Base-by-base conservation (phyloP, 2,329 filamentous ascomycete genomes). In the Fusarium sarcochroum region DNA sequence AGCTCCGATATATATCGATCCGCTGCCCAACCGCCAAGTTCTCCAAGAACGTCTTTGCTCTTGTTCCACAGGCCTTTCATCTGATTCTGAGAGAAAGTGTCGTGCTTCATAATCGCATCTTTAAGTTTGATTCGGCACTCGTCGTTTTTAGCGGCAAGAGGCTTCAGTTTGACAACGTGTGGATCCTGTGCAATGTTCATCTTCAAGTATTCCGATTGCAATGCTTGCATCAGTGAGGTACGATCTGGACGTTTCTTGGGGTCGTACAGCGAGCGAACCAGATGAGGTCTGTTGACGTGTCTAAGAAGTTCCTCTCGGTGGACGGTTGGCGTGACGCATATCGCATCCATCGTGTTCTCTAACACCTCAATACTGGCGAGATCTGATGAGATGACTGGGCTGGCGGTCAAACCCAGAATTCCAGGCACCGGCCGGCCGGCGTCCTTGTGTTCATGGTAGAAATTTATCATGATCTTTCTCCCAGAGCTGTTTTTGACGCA, bases 351-450 rank as follows among this genome's bases (percentile, higher is more conserved):
- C 40, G 91, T 92, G 5, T 76, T 68, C 75, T 97, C 93, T 8
- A 97, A 85, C 6, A 77, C 75, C 77, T 86, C 80, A 15, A 95
- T 81, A 35, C 85, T 85, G 2, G 81, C 78, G 2, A 84, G 76
- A 17, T 85, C 85, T 2, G 86, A 87, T 56, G 83, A 87, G 68
- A 91, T 88, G 5, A 93, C 86, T 0, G 93, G 93, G 64, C 92
- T 97, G 1, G 94, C 94, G 8, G 91, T 94, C 23, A 97, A 82
- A 0, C 93, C 94, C 7, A 97, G 81, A 27, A 97, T 90, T 20
- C 84, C 82, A 0, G 94, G 94, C 2, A 88, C 77, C 0, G 72
- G 48, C 0, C 76, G 62, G 0, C 82, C 83, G 3, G 57, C 66
- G 0, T 54, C 66, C 50, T 83, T 83, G 18, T 76, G 77, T 27